phyloP scores from a whole-genome alignment of 176 grass and related monocot genomes.

The Carex littledalei region DNA sequence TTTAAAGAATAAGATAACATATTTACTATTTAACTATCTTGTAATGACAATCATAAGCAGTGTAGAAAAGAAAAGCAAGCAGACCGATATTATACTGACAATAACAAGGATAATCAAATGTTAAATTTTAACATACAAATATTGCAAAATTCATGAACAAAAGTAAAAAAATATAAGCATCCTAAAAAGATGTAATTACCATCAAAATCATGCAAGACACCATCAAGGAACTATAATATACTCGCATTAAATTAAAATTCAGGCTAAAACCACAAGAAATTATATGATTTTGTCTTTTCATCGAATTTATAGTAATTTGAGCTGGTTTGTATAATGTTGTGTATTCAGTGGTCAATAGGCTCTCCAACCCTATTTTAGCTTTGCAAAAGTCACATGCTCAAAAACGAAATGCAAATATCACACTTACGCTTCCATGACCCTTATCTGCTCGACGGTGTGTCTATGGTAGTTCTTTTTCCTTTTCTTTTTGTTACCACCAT shows the following conservation, averaged over 20 bases:
- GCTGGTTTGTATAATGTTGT: not conserved
- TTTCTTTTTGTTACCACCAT: slow-evolving; percentile 31
- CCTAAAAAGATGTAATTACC: not conserved
- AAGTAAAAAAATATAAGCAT: not conserved
- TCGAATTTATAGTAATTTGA: not conserved
- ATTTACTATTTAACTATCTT: not conserved
- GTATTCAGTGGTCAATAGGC: not conserved
- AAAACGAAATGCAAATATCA: not conserved
- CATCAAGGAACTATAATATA: not conserved
- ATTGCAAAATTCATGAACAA: not conserved
- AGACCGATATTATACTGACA: not conserved
- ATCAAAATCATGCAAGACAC: not conserved
- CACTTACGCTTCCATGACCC: slow-evolving; percentile 75
- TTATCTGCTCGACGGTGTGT: slow-evolving; percentile 63
- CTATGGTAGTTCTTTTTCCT: slow-evolving; percentile 68
- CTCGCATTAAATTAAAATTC: not conserved
- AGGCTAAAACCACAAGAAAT: not conserved
- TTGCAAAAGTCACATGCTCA: not conserved
- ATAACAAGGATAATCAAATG: not conserved
- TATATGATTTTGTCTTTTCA: not conserved
- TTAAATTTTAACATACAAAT: not conserved
- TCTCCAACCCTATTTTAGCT: not conserved
- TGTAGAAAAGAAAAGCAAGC: not conserved
- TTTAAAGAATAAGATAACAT: not conserved
- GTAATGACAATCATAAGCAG: not conserved